Conservation (phyloP, 1,284 basidiomycete species). For the Volvariella volvacea region DNA sequence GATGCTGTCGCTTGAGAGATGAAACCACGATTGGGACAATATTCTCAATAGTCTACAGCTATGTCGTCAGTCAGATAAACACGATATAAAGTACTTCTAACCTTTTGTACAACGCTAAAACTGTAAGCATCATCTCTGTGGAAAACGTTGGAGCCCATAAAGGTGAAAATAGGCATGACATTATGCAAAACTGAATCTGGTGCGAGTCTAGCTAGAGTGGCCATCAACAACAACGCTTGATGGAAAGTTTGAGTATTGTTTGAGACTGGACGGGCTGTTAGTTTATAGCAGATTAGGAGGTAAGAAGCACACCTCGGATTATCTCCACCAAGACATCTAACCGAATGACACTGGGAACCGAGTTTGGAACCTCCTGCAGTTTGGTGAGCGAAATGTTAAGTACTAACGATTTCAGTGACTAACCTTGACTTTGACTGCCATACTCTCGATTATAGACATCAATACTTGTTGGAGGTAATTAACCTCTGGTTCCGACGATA, state of each 20-base stretch:
- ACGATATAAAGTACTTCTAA: conserved; percentile 18
- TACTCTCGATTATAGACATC: conserved; percentile 74
- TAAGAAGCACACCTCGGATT: conserved; percentile 57
- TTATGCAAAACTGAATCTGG: conserved; percentile 92
- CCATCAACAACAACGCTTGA: conserved; percentile 87
- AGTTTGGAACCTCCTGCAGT: conserved; percentile 36
- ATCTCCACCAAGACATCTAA: conserved; percentile 84
- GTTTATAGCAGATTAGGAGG: conserved; percentile 8
- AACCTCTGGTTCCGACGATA: conserved; percentile 49
- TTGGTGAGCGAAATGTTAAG: too few species aligned
- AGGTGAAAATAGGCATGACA: conserved; percentile 98
- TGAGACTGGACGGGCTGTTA: conserved; percentile 46
- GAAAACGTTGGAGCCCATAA: conserved; percentile 96
- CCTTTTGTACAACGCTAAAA: conserved; percentile 92
- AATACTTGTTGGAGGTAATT: conserved; percentile 84
- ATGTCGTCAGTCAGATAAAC: conserved; percentile 1
- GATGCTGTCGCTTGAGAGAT: conserved; percentile 56
- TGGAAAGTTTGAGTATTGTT: conserved; percentile 94
- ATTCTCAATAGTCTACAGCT: conserved; percentile 74
- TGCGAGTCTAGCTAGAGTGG: conserved; percentile 76
- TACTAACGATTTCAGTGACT: conserved; percentile 13
- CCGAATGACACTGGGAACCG: conserved; percentile 47
- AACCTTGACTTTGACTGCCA: conserved; percentile 58
- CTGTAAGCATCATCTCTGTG: conserved; percentile 95
- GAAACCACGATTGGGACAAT: conserved; percentile 92